Percentiles rank a stretch among this genome's conserved stretches.
phyloP scores from a whole-genome alignment of 2,329 filamentous ascomycete genomes.

The Colletotrichum sp. region DNA sequence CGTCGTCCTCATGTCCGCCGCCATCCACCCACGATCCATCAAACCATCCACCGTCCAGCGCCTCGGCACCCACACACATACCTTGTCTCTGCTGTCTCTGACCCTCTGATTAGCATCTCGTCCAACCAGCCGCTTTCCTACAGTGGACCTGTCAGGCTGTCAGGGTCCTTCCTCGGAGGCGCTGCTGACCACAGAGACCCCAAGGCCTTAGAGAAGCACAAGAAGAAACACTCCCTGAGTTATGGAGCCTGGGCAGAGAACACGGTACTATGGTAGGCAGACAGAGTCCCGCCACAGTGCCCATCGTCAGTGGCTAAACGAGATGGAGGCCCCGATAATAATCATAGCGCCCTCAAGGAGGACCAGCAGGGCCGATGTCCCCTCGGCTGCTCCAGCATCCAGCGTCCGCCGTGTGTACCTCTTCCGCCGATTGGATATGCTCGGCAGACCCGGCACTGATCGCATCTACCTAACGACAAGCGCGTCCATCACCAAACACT shows the following conservation, averaged over 20 bases:
- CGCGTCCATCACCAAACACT: not conserved
- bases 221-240: not conserved
- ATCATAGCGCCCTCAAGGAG: not conserved
- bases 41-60: not conserved
- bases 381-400: not conserved
- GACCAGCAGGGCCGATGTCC: slow-evolving; percentile 10
- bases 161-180: slow-evolving; percentile 7
- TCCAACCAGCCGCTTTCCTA: slow-evolving; percentile 8
- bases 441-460: slow-evolving; percentile 3
- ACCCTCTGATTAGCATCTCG: not conserved
- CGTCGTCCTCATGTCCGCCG: not conserved
- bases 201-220: not conserved
- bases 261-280: slow-evolving; percentile 1
- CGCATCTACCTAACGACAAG: not conserved
- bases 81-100: not conserved
- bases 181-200: not conserved
- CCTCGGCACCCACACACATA: not conserved
- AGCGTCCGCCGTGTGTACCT: not conserved
- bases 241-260: not conserved
- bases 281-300: not conserved
- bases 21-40: not conserved
- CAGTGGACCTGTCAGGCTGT: not conserved
- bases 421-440: not conserved
- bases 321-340: slow-evolving; percentile 8
- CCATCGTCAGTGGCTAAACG: not conserved